Evolutionary conservation across 1,139 yeast genomes (phyloP), one percentile per base, ranked within the genome.

Genomic region (Candida labiduridarum): DNA sequence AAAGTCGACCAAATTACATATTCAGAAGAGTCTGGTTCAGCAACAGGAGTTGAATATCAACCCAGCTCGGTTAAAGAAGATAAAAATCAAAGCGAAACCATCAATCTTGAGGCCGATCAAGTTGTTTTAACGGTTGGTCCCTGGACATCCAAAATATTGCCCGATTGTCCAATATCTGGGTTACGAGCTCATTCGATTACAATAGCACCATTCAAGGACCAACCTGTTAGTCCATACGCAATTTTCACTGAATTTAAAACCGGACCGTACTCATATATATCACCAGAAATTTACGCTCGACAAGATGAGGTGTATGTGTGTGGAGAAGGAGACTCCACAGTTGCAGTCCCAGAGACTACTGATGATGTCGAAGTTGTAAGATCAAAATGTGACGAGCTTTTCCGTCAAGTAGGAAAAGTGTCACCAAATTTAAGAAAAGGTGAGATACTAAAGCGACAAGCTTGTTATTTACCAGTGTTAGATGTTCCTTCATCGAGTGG

Each of bases 261-360:
- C 16, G 83, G 82, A 18, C 78, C 83, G 22, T 78, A 78, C 49
- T 78, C 83, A 47, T 88, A 86, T 66, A 87, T 87, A 39, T 84
- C 94, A 1, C 99, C 99, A 1, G 99, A 94, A 66, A 85, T 94
- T 53, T 94, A 94, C 66, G 97, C 99, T 9, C 82, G 99, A 63
- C 86, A 85, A 62, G 97, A 94, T 68, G 99, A 94, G 68, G 96
- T 94, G 33, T 94, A 92, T 62, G 95, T 94, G 1, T 94, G 99
- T 71, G 99, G 99, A 45, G 99, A 94, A 68, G 97, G 97, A 41
- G 97, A 92, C 64, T 86, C 94, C 1, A 79, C 87, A 7, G 96
- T 88, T 30, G 92, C 89, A 50, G 83, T 94, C 38, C 99, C 99
- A 1, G 97, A 90, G 61, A 87, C 96, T 0, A 89, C 97, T 0